Percentiles rank a stretch among this genome's conserved stretches.
Evolutionary conservation across 179 eudicot genomes (phyloP).

Genomic region (Camellia oleifera): DNA sequence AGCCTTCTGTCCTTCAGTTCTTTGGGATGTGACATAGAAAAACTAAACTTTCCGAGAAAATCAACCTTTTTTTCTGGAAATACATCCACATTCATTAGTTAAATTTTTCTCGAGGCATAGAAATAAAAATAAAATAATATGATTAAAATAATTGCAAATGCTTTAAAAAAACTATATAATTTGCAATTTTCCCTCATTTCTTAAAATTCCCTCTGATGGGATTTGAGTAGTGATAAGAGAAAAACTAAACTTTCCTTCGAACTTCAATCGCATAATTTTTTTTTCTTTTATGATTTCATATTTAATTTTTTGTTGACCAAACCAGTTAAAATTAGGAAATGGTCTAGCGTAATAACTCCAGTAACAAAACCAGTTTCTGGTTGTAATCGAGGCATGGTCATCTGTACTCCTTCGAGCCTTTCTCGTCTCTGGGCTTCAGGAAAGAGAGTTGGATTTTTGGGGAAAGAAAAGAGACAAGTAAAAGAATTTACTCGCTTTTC

Average conservation of each 20-base stretch:
- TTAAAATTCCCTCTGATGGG: not conserved
- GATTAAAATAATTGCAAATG: not conserved
- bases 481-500: not conserved
- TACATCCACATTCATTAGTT: too few species aligned
- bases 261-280: too few species aligned
- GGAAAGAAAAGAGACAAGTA: not conserved
- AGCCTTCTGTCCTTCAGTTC: not conserved
- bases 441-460: conserved; percentile 1
- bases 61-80: not conserved
- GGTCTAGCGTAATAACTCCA: not conserved
- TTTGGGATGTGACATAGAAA: not conserved
- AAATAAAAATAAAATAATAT: not conserved
- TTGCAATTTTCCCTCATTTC: not conserved
- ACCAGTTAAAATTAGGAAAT: not conserved
- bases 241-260: not conserved
- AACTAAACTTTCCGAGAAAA: not conserved
- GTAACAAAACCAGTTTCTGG: not conserved
- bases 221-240: not conserved
- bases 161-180: not conserved
- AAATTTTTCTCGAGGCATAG: too few species aligned
- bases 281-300: too few species aligned
- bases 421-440: not conserved
- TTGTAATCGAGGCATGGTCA: not conserved
- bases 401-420: not conserved
- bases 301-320: too few species aligned